These are phyloP conservation scores for Chytridium lagenaria DNA, from an alignment of 371 early-diverging fungal species.

Conservation along the genomic window DNA sequence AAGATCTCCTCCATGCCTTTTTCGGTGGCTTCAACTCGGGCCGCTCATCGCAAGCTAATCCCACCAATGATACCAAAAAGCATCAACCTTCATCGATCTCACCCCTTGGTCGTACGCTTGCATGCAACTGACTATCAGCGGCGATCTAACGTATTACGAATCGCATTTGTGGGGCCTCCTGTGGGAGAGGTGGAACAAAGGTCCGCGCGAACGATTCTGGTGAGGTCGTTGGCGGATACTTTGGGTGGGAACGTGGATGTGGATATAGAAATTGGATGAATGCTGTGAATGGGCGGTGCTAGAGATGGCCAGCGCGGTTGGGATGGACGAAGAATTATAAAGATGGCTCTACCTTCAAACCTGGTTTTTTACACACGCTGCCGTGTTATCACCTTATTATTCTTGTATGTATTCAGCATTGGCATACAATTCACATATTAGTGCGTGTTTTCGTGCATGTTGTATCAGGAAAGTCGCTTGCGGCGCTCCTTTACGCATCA, in stretches of 20 bases:
- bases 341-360: no score
- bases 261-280: neutral
- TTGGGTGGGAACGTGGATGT: neutral
- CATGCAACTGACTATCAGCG: neutral
- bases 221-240: neutral
- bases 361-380: no score
- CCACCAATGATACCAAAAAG: neutral
- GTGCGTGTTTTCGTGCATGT: no score
- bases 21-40: no score
- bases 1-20: neutral
- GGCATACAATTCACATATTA: no score
- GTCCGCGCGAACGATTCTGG: neutral
- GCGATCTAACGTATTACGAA: neutral
- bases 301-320: no score
- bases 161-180: neutral
- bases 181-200: neutral
- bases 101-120: neutral
- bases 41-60: no score
- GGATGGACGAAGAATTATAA: no score
- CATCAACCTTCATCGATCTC: neutral
- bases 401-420: no score
- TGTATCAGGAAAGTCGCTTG: no score
- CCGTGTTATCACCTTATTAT: no score
- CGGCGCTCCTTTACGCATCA: no score
- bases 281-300: neutral